These are phyloP conservation scores for Schwanniomyces vanrijiae DNA, from an alignment of 805 yeast species.

Conservation along the genomic window DNA sequence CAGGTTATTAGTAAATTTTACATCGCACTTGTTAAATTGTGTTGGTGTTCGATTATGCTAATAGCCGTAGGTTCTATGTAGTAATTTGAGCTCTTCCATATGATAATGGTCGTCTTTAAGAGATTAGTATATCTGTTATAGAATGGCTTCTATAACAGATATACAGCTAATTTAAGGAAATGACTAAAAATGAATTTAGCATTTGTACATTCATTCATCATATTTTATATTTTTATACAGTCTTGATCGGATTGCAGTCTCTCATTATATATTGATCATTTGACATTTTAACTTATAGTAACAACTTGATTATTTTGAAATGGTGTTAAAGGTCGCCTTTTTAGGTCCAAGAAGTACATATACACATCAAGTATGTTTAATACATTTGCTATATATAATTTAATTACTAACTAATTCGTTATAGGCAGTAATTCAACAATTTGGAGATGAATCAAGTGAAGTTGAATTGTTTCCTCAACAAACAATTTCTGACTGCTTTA, in stretches of 20 bases:
- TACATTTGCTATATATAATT: background rate
- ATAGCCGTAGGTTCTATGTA: background rate
- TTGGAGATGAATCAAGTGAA: slow-evolving; percentile 34
- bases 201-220: background rate
- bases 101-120: background rate
- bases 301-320: background rate
- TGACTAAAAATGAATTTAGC: background rate
- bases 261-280: too few relatives aligned
- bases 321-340: slow-evolving; percentile 55
- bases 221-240: too few relatives aligned
- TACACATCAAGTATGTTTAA: slow-evolving; percentile 67
- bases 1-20: slow-evolving; percentile 12
- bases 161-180: background rate
- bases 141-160: background rate
- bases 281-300: too few relatives aligned
- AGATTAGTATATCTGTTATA: background rate
- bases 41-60: slow-evolving; percentile 2
- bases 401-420: background rate
- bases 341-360: slow-evolving; percentile 93
- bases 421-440: slow-evolving; percentile 52
- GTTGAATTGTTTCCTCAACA: slow-evolving; percentile 36
- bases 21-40: slow-evolving; percentile 4
- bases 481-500: slow-evolving; percentile 63
- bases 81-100: background rate
- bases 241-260: too few relatives aligned